These are phyloP conservation scores for Pterula multifida DNA, from an alignment of 1,284 basidiomycete species.

Conservation along the genomic window DNA sequence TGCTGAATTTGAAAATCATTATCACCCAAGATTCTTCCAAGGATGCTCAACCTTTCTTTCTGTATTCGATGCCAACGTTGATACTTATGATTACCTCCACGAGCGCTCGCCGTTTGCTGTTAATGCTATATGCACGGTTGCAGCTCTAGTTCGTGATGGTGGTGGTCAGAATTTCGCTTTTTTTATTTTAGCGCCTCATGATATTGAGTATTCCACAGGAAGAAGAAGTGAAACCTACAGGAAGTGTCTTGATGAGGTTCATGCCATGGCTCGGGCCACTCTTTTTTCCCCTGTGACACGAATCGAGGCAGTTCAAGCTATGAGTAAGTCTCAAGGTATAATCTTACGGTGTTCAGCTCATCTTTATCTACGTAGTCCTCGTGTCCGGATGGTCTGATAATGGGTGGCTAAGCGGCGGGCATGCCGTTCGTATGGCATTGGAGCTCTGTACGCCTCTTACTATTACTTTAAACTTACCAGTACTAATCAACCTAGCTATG, in stretches of 20 bases:
- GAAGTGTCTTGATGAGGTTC: slow-evolving; percentile 70
- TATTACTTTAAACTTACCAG: not conserved
- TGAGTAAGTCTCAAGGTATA: slow-evolving; percentile 46
- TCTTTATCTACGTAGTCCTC: slow-evolving; percentile 39
- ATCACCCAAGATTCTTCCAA: slow-evolving; percentile 55
- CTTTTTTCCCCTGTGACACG: slow-evolving; percentile 76
- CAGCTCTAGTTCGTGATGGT: slow-evolving; percentile 76
- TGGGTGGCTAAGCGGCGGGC: slow-evolving; percentile 84
- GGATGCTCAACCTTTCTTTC: slow-evolving; percentile 84
- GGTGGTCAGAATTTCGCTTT: slow-evolving; percentile 38
- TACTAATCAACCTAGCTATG: slow-evolving; percentile 23
- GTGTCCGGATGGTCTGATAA: slow-evolving; percentile 87
- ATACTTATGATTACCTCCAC: slow-evolving; percentile 73
- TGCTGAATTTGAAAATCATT: slow-evolving; percentile 8
- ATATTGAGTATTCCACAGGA: slow-evolving; percentile 25
- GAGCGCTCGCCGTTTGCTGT: slow-evolving; percentile 77
- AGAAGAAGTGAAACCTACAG: slow-evolving; percentile 53
- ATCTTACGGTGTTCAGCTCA: slow-evolving; percentile 4
- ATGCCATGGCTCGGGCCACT: slow-evolving; percentile 72
- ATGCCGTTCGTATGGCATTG: slow-evolving; percentile 88
- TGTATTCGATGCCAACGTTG: slow-evolving; percentile 66
- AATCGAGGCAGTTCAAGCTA: slow-evolving; percentile 80
- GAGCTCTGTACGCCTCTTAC: slow-evolving; percentile 34
- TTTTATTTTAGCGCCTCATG: not conserved
- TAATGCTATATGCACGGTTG: slow-evolving; percentile 83